Evolutionary conservation across 2,329 filamentous ascomycete genomes (phyloP).

Genomic region (Colletotrichum orbiculare): DNA sequence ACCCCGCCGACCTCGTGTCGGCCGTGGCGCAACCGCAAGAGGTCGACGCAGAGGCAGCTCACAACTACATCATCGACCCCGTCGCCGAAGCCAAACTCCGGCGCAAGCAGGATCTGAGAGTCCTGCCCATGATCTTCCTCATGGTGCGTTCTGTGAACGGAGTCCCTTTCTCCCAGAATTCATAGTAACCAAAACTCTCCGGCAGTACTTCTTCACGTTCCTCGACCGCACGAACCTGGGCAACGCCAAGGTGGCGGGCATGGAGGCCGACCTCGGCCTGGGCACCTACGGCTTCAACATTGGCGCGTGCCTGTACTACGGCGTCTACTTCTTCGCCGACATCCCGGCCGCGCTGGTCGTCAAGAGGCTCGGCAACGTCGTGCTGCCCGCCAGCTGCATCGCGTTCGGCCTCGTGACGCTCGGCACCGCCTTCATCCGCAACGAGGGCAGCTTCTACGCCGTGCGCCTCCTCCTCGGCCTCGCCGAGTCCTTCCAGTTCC

Average conservation of each 20-base stretch:
- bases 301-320: constrained; percentile 39
- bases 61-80: constrained; percentile 36
- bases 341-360: constrained; percentile 38
- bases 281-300: constrained; percentile 43
- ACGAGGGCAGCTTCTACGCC: constrained; percentile 57
- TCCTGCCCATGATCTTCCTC: constrained; percentile 62
- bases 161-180: too few species aligned
- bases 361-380: constrained; percentile 37
- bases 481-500: constrained; percentile 74
- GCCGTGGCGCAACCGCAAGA: not conserved
- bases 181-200: too few species aligned
- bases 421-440: constrained; percentile 69
- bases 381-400: constrained; percentile 47
- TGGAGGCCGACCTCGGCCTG: constrained; percentile 53
- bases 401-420: constrained; percentile 69
- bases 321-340: constrained; percentile 39
- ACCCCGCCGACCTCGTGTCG: not conserved
- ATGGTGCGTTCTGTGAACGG: constrained; percentile 40
- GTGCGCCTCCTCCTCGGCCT: constrained; percentile 70
- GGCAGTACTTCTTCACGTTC: constrained; percentile 62
- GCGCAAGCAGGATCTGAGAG: constrained; percentile 46
- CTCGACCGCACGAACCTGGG: constrained; percentile 61
- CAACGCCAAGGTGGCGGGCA: constrained; percentile 59
- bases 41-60: constrained; percentile 37
- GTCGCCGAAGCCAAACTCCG: constrained; percentile 37